Evolutionary conservation across 1,284 basidiomycete species (phyloP).

Genomic region (Rhodotorula sp.): DNA sequence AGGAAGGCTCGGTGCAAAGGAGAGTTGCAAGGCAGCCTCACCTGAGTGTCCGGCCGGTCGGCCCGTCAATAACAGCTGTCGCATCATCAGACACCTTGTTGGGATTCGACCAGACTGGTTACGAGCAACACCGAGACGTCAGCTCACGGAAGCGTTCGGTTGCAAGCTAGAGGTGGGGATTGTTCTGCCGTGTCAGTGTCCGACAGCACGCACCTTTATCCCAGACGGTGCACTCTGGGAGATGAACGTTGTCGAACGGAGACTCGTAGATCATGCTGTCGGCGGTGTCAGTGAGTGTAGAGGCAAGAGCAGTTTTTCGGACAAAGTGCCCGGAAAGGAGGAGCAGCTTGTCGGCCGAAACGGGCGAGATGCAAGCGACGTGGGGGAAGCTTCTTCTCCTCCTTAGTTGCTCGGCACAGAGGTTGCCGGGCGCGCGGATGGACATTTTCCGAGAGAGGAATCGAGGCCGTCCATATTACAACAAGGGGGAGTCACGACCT

Average conservation of each 20-base stretch:
- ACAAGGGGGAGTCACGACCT: no score
- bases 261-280: constrained; percentile 20
- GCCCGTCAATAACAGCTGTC: constrained; percentile 40
- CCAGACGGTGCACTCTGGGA: constrained; percentile 32
- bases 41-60: constrained; percentile 37
- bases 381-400: no score
- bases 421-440: no score
- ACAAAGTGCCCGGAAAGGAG: background rate
- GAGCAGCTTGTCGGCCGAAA: no score
- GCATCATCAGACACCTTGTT: constrained; percentile 27
- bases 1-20: background rate
- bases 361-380: no score
- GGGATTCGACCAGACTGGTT: constrained; percentile 37
- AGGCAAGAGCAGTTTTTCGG: background rate
- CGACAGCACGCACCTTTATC: constrained; percentile 28
- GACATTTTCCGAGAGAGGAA: no score
- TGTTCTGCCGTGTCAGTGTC: no score
- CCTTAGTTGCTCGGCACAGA: background rate
- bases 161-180: constrained; percentile 1
- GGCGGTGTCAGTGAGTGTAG: background rate
- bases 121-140: background rate
- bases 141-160: background rate
- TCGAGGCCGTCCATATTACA: background rate
- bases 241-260: constrained; percentile 21
- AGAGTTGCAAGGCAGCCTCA: constrained; percentile 6